Base-by-base conservation (phyloP, 768 basidiomycete genomes). In the Kwoniella botswanensis region DNA sequence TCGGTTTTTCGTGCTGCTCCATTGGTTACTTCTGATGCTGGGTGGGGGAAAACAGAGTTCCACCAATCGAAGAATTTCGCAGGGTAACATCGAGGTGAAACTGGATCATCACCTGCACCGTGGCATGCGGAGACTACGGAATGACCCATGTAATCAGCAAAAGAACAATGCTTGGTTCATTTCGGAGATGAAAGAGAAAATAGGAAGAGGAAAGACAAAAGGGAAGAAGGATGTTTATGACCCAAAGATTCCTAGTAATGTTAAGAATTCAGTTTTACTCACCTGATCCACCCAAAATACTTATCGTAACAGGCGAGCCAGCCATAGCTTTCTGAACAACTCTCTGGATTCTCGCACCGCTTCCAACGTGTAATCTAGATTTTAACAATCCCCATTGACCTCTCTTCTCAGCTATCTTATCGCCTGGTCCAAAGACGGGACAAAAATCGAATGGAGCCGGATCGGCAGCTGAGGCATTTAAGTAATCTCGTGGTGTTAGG, bases 41-140 rank as follows among this genome's bases (percentile, higher is more conserved):
- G 96, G 84, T 99, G 93, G 0, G 97, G 97, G 85, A 99, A 99
- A n/a, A 98, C 88, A 64, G 87, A 88, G 84, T 95, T 94, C 93
- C 96, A 97, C 96, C 97, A 99, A 58, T 91, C 87, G 86, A 98
- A 98, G 85, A 98, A 93, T 56, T 88, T 88, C 22, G 93, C 90
- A 0, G 97, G 96, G 84, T 98, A 99, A 83, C 97, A 95, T 72
- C 85, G 84, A 0, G 92, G 87, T 0, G 93, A 89, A 61, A 97
- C 86, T 9, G 93, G 93, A 79, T 95, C 92, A 80, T 95, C 92
- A 5, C 95, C 95, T 4, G 94, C 91, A 24, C 95, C 95, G 82
- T 98, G 94, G 81, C 94, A 98, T 1, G 94, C 90, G 63, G 94
- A 93, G n/a, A 97, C 94, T 80, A 26, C 11, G 29, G 18, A 21